Evolutionary conservation across 2,329 filamentous ascomycete genomes (phyloP).

Genomic region (Penicillium decumbens): DNA sequence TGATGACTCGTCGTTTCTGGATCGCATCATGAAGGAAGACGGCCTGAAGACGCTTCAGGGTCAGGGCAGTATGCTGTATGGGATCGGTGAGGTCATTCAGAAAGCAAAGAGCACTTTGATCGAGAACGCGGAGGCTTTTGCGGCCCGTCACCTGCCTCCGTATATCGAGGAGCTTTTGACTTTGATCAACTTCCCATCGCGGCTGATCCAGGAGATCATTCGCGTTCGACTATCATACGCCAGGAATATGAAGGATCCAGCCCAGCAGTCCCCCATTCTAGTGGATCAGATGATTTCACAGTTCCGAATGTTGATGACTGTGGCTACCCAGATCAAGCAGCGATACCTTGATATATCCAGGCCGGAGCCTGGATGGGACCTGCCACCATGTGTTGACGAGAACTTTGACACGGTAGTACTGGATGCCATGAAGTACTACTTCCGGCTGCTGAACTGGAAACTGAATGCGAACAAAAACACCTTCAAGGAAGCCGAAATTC

Average conservation of each 20-base stretch:
- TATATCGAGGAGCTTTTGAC: slow-evolving; percentile 96
- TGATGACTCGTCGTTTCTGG: slow-evolving; percentile 90
- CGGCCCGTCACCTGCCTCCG: slow-evolving; percentile 82
- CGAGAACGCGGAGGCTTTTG: slow-evolving; percentile 75
- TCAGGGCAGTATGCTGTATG: slow-evolving; percentile 72
- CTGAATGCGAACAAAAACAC: slow-evolving; percentile 96
- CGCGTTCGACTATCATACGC: slow-evolving; percentile 86
- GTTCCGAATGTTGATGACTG: slow-evolving; percentile 85
- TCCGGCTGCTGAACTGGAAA: slow-evolving; percentile 98
- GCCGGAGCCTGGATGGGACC: slow-evolving; percentile 86
- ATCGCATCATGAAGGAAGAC: slow-evolving; percentile 92
- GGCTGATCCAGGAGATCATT: slow-evolving; percentile 94
- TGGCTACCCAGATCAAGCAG: slow-evolving; percentile 88
- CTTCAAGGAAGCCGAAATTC: slow-evolving; percentile 95
- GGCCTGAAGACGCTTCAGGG: slow-evolving; percentile 87
- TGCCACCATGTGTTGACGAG: slow-evolving; percentile 94
- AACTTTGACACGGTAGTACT: slow-evolving; percentile 89
- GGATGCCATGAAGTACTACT: slow-evolving; percentile 94
- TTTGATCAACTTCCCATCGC: slow-evolving; percentile 93
- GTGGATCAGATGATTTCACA: slow-evolving; percentile 97
- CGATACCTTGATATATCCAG: slow-evolving; percentile 79
- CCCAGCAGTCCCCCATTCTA: slow-evolving; percentile 87
- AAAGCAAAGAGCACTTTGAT: slow-evolving; percentile 94
- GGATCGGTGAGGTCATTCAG: slow-evolving; percentile 78
- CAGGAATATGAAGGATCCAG: slow-evolving; percentile 90